Conservation (phyloP, 1,284 basidiomycete genomes). For the Cryptococcus sp. region DNA sequence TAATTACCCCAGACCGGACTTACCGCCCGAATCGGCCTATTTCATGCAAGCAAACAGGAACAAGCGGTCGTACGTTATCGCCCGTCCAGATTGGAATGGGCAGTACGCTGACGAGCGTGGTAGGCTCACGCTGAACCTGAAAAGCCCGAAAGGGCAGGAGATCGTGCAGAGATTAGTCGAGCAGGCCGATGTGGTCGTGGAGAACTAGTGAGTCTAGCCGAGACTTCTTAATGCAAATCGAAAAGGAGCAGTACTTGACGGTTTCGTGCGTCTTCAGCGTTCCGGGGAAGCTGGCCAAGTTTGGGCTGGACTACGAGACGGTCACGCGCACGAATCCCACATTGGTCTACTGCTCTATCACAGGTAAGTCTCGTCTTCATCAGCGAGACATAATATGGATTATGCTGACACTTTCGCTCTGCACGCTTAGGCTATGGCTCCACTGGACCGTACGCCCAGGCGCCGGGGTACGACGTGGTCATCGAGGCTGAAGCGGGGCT, state of each 20-base stretch:
- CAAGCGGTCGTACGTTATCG: slow-evolving; percentile 65
- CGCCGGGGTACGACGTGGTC: slow-evolving; percentile 87
- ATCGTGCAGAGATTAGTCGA: slow-evolving; percentile 73
- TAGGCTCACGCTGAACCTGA: slow-evolving; percentile 80
- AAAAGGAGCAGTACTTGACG: not conserved
- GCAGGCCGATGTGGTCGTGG: slow-evolving; percentile 81
- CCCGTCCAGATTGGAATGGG: not conserved
- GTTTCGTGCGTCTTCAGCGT: slow-evolving; percentile 27
- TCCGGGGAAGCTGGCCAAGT: slow-evolving; percentile 72
- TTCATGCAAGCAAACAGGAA: slow-evolving; percentile 88
- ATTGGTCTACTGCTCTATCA: slow-evolving; percentile 87
- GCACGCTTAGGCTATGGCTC: slow-evolving; percentile 77
- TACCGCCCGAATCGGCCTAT: slow-evolving; percentile 90
- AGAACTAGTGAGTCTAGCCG: slow-evolving; percentile 67
- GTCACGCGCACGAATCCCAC: slow-evolving; percentile 75
- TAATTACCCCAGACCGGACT: slow-evolving; percentile 59
- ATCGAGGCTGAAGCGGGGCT: slow-evolving; percentile 89
- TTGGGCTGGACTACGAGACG: slow-evolving; percentile 85
- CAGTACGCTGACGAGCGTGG: not conserved
- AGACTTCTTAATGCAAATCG: not conserved
- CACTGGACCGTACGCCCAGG: slow-evolving; percentile 79
- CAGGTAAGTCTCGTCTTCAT: slow-evolving; percentile 59
- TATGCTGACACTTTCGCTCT: not conserved
- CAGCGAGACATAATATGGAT: too few species aligned
- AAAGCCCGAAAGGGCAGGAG: slow-evolving; percentile 65